Base-by-base conservation (phyloP, 2,329 filamentous ascomycete species). In the Apiospora kogelbergensis region DNA sequence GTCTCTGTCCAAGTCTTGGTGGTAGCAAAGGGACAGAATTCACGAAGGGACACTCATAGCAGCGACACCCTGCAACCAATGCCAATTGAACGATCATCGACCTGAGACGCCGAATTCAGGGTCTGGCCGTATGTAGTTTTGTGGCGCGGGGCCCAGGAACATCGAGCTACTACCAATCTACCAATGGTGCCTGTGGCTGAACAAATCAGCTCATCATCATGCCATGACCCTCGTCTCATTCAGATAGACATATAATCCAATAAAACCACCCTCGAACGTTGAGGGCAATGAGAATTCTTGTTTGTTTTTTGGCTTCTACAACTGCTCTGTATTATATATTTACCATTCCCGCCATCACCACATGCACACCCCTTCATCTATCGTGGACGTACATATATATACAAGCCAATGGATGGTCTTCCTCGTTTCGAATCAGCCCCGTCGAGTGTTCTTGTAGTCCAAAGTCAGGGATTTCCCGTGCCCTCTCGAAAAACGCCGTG, bases 351-450 rank as follows among this genome's bases (percentile, higher is more conserved):
- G 10, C 63, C 63, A 4, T 65, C 26, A 26, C 40, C 22, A 13
- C 40, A 15, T 42, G 40, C 40, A 20, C 41, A 45, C 24, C 33
- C 41, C 42, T 45, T 33, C 63, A 42, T 26, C 41, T 33, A 65
- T 24, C 41, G 63, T 45, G 63, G 41, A 65, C 11, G 13, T 65
- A 65, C 41, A 65, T n/a, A 65, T 65, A 45, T 65, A 65, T 65
- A 65, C 63, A 65, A 45, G 40, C 63, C 63, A 45, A 45, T 33
- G 24, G 33, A 42, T 65, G 17, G 41, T 41, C 41, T 30, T 33
- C 20, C 41, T 45, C 63, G 63, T 45, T 17, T 65, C 24, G 63
- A 42, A 45, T 65, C 63, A 42, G 41, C 41, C 63, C 53, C 30
- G 17, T 60, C 53, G 53, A 60, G 53, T 60, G 53, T 17, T 60